phyloP scores from a whole-genome alignment of 139 green algal species.

The Picochlorum costavermella region DNA sequence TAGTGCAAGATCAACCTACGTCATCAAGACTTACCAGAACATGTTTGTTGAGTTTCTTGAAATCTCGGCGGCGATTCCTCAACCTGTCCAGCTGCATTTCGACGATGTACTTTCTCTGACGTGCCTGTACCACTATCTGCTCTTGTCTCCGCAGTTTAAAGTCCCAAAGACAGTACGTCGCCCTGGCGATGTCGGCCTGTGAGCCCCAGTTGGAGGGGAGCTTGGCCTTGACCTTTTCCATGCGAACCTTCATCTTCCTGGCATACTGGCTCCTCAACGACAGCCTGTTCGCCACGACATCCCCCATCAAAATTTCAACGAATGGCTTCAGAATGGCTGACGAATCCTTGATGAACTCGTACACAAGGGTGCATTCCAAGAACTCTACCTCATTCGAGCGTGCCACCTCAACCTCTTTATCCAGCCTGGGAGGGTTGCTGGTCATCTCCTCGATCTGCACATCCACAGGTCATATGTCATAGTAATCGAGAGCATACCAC shows the following conservation, averaged over 20 bases:
- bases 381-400: conserved; percentile 1
- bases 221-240: conserved; percentile 1
- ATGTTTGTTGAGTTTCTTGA: conserved; percentile 3
- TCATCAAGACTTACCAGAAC: conserved; percentile 2
- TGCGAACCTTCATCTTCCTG: conserved; percentile 1
- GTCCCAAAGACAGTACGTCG: conserved; percentile 1
- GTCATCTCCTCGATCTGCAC: conserved; percentile 1
- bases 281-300: conserved; percentile 1
- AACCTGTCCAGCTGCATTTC: conserved; percentile 1
- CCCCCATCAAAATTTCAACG: conserved; percentile 2
- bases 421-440: neutral
- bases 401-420: conserved; percentile 1
- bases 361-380: conserved; percentile 1
- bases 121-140: conserved; percentile 1
- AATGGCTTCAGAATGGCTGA: conserved; percentile 2
- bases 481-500: conserved; percentile 2
- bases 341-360: conserved; percentile 2
- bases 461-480: conserved; percentile 2
- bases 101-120: conserved; percentile 2
- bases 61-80: conserved; percentile 1
- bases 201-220: neutral
- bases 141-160: conserved; percentile 2
- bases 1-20: conserved; percentile 2
- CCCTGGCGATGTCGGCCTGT: neutral
- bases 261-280: conserved; percentile 1